Evolutionary conservation across 345 rosid species (phyloP).

Genomic region (Durio zibethinus): DNA sequence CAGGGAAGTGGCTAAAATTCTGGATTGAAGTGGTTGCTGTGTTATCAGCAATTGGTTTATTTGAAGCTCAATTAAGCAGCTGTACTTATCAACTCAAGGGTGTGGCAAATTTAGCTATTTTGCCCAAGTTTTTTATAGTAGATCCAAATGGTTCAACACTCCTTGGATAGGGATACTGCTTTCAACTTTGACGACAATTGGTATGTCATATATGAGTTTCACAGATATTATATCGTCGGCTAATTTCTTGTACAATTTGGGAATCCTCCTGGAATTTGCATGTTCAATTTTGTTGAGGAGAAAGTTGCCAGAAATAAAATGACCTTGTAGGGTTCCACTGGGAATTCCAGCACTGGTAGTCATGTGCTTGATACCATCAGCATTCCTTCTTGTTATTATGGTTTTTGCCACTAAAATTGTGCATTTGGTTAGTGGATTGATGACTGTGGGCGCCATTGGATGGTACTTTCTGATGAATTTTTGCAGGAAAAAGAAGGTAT

Average conservation of each 20-base stretch:
- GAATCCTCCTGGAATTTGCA: constrained; percentile 71
- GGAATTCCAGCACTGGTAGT: constrained; percentile 41
- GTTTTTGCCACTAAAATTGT: constrained; percentile 56
- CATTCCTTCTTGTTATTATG: constrained; percentile 49
- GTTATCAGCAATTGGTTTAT: constrained; percentile 44
- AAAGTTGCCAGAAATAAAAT: constrained; percentile 45
- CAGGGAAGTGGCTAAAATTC: constrained; percentile 61
- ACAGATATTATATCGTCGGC: constrained; percentile 57
- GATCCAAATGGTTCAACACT: constrained; percentile 67
- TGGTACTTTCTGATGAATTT: constrained; percentile 55
- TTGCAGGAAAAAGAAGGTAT: constrained; percentile 44
- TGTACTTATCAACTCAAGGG: constrained; percentile 65
- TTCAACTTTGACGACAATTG: constrained; percentile 46
- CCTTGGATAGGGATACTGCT: constrained; percentile 75
- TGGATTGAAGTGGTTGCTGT: constrained; percentile 66
- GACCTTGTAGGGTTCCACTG: constrained; percentile 65
- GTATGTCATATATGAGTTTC: constrained; percentile 51
- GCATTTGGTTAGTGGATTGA: constrained; percentile 51
- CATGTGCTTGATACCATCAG: constrained; percentile 64
- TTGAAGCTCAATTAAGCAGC: constrained; percentile 65
- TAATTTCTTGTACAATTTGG: constrained; percentile 69
- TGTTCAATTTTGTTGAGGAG: constrained; percentile 63
- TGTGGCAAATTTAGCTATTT: constrained; percentile 65
- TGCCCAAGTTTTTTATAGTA: constrained; percentile 44
- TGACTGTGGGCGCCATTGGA: constrained; percentile 59